These are phyloP conservation scores for Leptodermis oblonga DNA, from an alignment of 257 asterid species.

Conservation along the genomic window DNA sequence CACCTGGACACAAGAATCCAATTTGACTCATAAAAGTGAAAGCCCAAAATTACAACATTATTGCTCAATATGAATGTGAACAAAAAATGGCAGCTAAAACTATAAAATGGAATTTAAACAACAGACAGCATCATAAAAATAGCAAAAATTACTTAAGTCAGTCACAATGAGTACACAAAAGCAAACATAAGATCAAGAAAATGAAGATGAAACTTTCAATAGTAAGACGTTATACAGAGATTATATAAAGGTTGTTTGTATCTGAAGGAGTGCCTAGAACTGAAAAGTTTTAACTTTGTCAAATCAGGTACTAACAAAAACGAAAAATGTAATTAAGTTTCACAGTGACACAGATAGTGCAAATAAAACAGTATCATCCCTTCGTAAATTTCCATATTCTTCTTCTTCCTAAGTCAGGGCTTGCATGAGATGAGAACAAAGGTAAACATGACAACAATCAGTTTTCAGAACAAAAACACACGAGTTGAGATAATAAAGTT, in stretches of 20 bases:
- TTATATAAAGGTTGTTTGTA: too few species aligned
- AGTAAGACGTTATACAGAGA: not conserved
- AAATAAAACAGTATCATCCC: not conserved
- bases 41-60: not conserved
- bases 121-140: not conserved
- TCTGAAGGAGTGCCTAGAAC: not conserved
- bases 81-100: not conserved
- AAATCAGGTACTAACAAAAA: not conserved
- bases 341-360: not conserved
- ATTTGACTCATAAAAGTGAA: not conserved
- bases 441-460: too few species aligned
- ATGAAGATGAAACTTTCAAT: not conserved
- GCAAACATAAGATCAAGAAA: not conserved
- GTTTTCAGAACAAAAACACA: not conserved
- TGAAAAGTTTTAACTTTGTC: not conserved
- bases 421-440: not conserved
- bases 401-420: not conserved
- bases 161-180: too few species aligned
- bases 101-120: not conserved
- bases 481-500: not conserved
- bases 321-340: too few species aligned
- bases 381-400: not conserved
- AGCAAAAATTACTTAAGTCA: not conserved
- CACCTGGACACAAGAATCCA: constrained; percentile 42
- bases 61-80: not conserved